Conservation (phyloP, 148 eudicot genomes). For the Cornus controversa region DNA sequence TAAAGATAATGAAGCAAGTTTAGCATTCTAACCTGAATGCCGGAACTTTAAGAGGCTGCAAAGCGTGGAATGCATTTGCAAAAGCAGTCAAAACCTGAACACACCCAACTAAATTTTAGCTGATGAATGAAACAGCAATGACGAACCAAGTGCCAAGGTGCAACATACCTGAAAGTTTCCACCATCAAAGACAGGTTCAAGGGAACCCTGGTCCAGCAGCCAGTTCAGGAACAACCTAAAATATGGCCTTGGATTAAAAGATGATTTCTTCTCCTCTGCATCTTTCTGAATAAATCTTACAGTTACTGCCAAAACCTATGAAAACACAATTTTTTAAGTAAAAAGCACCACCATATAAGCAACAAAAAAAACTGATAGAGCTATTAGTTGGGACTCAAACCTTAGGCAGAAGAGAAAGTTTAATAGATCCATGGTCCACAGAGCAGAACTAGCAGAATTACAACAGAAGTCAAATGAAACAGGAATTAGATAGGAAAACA, state of each 20-base stretch:
- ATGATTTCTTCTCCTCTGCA: slow-evolving; percentile 72
- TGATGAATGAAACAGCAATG: neutral
- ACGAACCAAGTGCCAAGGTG: neutral
- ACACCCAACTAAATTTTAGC: slow-evolving; percentile 12
- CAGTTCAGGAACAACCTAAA: slow-evolving; percentile 86
- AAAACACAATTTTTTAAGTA: neutral
- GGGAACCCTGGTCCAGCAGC: slow-evolving; percentile 67
- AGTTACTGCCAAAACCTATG: slow-evolving; percentile 74
- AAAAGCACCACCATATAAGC: neutral
- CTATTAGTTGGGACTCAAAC: slow-evolving; percentile 28
- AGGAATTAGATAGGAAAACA: neutral
- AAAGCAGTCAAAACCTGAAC: slow-evolving; percentile 80
- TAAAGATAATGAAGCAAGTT: slow-evolving; percentile 5
- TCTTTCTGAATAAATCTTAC: slow-evolving; percentile 77
- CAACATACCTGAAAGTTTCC: slow-evolving; percentile 75
- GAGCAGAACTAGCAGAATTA: slow-evolving; percentile 58
- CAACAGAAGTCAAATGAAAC: slow-evolving; percentile 5
- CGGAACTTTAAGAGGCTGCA: slow-evolving; percentile 92
- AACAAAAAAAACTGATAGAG: neutral
- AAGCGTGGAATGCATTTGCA: slow-evolving; percentile 86
- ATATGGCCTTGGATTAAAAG: slow-evolving; percentile 92
- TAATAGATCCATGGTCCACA: slow-evolving; percentile 76
- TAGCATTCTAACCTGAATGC: slow-evolving; percentile 67
- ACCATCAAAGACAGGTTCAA: slow-evolving; percentile 82
- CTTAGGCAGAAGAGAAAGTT: slow-evolving; percentile 75